Evolutionary conservation across 192 early-diverging fungal species (phyloP), one percentile per base, ranked within the genome.

Genomic region (Rhizophlyctis rosea): DNA sequence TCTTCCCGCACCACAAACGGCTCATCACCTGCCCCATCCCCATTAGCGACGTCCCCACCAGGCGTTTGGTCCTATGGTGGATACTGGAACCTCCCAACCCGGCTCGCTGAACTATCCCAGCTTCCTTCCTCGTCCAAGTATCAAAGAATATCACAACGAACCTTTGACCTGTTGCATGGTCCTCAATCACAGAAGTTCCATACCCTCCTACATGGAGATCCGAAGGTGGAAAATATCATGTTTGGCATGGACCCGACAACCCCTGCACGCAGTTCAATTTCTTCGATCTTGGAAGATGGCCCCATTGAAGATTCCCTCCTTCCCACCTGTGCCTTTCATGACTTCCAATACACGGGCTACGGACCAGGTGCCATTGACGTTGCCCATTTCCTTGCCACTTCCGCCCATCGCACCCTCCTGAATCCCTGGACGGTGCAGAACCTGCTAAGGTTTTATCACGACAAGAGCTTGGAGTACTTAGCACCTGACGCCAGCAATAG

Each of bases 71-170:
- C 29, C 18, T 50, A 73, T 35, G 72, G 72, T 18, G 47, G 34
- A n/a, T 74, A 74, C 44, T 74, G 72, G 72, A 44, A 74, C 50
- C 36, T 74, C 32, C 52, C 50, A 4, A 74, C 72, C 0, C 50
- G 72, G 7, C 11, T n/a, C n/a, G n/a, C 24, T 24, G 58, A 65
- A 29, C 67, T 69, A 44, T 58, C 47, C 14, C n/a, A 56, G 24
- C 23, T 4, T 27, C 65, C 66, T 21, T 33, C 31, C 57, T 29
- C 33, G 27, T 21, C 18, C 55, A 55, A 18, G 47, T 31, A 16
- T 54, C 34, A 9, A 4, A 49, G 39, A 7, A 24, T 30, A 31
- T 69, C 1, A 16, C 28, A 28, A 2, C 9, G 14, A 29, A 39
- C 47, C 60, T 54, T 31, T 16, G 44, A 16, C 0, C 2, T 5